Percentiles rank a stretch among this genome's conserved stretches.
These are phyloP conservation scores for Homolaphlyctis polyrhiza DNA, from an alignment of 371 early-diverging fungal genomes.

Conservation along the genomic window DNA sequence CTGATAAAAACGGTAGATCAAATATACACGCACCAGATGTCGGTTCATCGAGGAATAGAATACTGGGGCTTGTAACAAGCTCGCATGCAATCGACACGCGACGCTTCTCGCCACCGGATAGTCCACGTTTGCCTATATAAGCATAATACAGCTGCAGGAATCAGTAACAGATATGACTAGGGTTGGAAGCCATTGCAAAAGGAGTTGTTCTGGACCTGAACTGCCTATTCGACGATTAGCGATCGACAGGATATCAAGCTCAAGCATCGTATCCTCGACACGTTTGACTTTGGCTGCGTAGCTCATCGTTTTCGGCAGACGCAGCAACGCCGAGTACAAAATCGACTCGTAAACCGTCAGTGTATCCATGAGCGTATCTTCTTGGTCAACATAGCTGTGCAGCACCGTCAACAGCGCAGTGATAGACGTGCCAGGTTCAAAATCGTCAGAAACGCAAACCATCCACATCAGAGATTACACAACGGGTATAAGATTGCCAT, in stretches of 20 bases:
- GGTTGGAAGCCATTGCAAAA: background rate
- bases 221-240: constrained; percentile 64
- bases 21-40: constrained; percentile 47
- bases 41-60: constrained; percentile 85
- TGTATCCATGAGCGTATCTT: constrained; percentile 83
- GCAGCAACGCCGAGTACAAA: constrained; percentile 76
- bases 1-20: background rate
- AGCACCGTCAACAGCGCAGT: constrained; percentile 28
- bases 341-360: constrained; percentile 89
- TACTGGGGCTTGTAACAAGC: constrained; percentile 66
- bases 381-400: constrained; percentile 79
- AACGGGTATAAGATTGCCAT: background rate
- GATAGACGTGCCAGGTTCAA: background rate
- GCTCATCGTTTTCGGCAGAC: constrained; percentile 61
- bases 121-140: constrained; percentile 65
- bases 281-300: constrained; percentile 49
- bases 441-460: background rate
- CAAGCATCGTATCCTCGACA: constrained; percentile 67
- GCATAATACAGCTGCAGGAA: background rate
- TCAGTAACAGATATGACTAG: background rate
- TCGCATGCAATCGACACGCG: constrained; percentile 94
- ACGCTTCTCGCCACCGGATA: constrained; percentile 94
- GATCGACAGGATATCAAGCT: constrained; percentile 65
- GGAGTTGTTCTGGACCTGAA: no score
- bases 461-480: background rate